Base-by-base conservation (phyloP, 768 basidiomycete species). In the Mycena amicta region DNA sequence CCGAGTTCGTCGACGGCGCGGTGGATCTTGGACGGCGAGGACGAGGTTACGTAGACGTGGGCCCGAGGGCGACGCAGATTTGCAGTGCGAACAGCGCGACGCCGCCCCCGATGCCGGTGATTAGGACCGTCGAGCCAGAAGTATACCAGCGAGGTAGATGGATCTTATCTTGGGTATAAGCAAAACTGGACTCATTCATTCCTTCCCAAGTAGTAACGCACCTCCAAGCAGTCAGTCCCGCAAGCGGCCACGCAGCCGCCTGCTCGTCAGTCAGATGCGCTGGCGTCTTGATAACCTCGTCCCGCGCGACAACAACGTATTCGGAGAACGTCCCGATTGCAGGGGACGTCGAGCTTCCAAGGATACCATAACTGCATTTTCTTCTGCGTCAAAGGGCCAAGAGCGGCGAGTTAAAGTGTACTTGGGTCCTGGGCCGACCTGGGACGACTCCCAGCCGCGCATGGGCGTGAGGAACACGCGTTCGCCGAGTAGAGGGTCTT, bases 191-290 rank as follows among this genome's bases (percentile, higher is more conserved):
- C n/a, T n/a, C n/a, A n/a, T n/a, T 15, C 13, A 26, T 11, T 8
- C 20, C 47, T 15, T 12, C 30, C 50, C 16, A 20, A 3, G 2
- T 20, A n/a, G 15, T 18, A 8, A 69, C 76, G 41, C 12, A 92
- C 92, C 92, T 85, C 88, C 90, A 95, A 2, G 93, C 90, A 16
- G 93, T 95, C 20, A 93, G 69, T 2, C 86, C 90, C 0, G 79
- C 91, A 2, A 91, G 66, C 0, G 93, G 92, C 84, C 89, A 90
- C 3, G 90, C 90, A 0, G 91, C 86, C 18, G 82, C 79, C 52
- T 92, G 82, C 40, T 85, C 74, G 68, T 89, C 84, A 62, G 80
- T 78, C 55, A 92, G 79, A 69, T 93, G 87, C 4, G 78, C 71
- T 0, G 91, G 92, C 3, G 86, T 82, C 2, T 54, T 74, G 28